Evolutionary conservation across 371 early-diverging fungal species (phyloP).

Genomic region (Mucor racemosus): DNA sequence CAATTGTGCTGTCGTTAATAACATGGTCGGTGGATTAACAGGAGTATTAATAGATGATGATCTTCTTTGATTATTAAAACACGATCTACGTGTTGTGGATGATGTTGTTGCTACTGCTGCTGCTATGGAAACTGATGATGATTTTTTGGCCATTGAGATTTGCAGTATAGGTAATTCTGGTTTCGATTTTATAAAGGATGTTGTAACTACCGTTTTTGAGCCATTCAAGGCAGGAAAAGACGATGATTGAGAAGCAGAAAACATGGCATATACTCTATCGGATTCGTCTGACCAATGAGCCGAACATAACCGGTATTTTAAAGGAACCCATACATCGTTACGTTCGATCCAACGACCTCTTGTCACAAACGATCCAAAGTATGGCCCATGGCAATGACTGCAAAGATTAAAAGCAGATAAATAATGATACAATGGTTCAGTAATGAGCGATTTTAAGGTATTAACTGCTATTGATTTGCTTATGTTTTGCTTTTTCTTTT

Average conservation of each 20-base stretch:
- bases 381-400: conserved; percentile 86
- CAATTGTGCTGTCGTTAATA: neutral
- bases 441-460: neutral
- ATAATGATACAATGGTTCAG: conserved; percentile 61
- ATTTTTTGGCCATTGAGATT: neutral
- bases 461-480: neutral
- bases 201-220: neutral
- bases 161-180: neutral
- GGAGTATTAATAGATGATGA: neutral
- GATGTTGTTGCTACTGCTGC: neutral
- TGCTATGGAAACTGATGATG: neutral
- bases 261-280: conserved; percentile 58
- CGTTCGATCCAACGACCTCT: conserved; percentile 71
- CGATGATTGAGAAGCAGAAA: conserved; percentile 16
- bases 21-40: too few species aligned
- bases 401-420: conserved; percentile 69
- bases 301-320: conserved; percentile 79
- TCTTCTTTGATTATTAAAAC: conserved; percentile 2
- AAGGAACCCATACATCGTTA: conserved; percentile 51
- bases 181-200: neutral
- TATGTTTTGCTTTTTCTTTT: neutral
- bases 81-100: conserved; percentile 7
- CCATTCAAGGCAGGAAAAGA: neutral
- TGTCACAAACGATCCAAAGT: conserved; percentile 69
- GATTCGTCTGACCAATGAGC: conserved; percentile 79